phyloP scores from a whole-genome alignment of 441 rosid genomes.

The Aquilaria agallochum region DNA sequence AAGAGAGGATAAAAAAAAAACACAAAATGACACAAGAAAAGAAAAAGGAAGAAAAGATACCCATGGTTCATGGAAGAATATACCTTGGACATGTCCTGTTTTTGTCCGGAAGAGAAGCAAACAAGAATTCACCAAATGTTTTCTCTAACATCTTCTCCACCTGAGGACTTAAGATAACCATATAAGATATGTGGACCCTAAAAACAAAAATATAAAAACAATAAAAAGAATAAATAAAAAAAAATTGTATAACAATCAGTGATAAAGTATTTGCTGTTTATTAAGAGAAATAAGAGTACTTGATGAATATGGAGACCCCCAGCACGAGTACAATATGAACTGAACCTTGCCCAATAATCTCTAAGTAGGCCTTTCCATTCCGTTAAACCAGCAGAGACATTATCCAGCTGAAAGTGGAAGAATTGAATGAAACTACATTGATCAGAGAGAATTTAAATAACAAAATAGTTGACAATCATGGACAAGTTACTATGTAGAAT shows the following conservation, averaged over 20 bases:
- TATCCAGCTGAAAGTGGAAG: constrained; percentile 72
- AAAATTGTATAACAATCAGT: background rate
- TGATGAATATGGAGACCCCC: constrained; percentile 71
- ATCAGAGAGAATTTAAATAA: background rate
- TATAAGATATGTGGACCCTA: background rate
- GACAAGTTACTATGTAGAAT: no score
- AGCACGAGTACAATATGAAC: constrained; percentile 67
- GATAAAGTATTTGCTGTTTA: constrained; percentile 8
- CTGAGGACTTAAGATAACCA: constrained; percentile 34
- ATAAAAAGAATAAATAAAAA: constrained; percentile 5
- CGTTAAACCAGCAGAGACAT: constrained; percentile 93
- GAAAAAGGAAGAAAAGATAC: no score
- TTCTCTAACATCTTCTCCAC: constrained; percentile 98
- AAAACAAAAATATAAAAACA: constrained; percentile 9
- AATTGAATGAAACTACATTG: background rate
- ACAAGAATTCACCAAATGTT: constrained; percentile 68
- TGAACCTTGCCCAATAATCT: constrained; percentile 96
- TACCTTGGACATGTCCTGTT: constrained; percentile 90
- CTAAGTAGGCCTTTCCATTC: constrained; percentile 97
- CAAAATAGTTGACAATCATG: no score
- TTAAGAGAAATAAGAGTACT: constrained; percentile 39
- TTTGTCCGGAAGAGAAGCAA: constrained; percentile 75
- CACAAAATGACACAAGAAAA: no score
- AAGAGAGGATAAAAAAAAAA: no score
- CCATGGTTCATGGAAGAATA: background rate